These are phyloP conservation scores for Microcyclospora tardicrescens DNA, from an alignment of 2,329 filamentous ascomycete genomes.

Conservation along the genomic window DNA sequence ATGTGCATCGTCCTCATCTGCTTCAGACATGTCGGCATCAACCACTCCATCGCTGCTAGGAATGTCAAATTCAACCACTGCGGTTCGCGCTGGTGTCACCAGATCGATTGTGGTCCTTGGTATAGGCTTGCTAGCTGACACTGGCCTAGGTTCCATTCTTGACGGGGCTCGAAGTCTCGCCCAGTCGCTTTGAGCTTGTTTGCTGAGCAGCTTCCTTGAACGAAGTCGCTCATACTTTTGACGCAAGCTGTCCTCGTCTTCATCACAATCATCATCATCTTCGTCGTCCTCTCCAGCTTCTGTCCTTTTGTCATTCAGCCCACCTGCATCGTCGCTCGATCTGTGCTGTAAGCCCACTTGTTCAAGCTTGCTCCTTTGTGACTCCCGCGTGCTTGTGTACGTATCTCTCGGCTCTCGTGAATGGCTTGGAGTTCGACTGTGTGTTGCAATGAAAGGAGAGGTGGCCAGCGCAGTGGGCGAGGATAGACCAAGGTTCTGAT, in stretches of 20 bases:
- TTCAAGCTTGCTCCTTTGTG: constrained; percentile 16
- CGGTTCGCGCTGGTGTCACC: constrained; percentile 18
- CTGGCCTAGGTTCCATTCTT: constrained; percentile 5
- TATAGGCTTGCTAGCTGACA: constrained; percentile 6
- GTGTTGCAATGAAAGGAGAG: constrained; percentile 27
- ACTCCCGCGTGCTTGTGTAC: constrained; percentile 33
- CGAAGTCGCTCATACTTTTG: constrained; percentile 5
- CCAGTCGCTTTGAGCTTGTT: constrained; percentile 10
- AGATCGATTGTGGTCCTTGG: constrained; percentile 12
- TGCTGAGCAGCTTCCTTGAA: constrained; percentile 10
- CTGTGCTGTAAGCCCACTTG: not conserved
- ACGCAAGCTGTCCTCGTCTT: constrained; percentile 10
- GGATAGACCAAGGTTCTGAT: constrained; percentile 12
- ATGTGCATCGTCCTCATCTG: constrained; percentile 5
- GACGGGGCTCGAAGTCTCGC: constrained; percentile 9
- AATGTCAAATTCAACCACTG: no score
- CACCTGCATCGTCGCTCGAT: not conserved
- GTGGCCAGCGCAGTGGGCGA: constrained; percentile 26
- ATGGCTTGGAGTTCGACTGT: constrained; percentile 6
- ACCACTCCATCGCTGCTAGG: no score
- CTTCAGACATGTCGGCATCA: constrained; percentile 4
- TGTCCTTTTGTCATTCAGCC: constrained; percentile 19
- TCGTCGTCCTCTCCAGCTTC: constrained; percentile 8
- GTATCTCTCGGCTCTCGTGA: constrained; percentile 27
- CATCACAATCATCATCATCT: constrained; percentile 11